Base-by-base conservation (phyloP, 176 grass and related monocot genomes). In the Chloris gayana region DNA sequence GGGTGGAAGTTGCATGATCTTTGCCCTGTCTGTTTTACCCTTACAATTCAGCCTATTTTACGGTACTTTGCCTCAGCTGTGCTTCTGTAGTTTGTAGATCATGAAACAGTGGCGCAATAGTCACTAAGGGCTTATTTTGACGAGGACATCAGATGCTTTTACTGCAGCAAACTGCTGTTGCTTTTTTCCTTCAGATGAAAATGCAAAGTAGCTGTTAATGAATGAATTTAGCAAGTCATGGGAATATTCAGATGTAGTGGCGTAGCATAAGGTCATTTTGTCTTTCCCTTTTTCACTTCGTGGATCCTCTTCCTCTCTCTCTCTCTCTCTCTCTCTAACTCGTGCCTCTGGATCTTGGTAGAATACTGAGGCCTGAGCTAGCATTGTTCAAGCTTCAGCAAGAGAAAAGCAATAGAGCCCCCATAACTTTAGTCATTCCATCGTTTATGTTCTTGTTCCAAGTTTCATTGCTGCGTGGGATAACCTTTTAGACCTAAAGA, bases 21-120 rank as follows among this genome's bases (percentile, higher is more conserved):
- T 22, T 57, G 59, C 58, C 68, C 58, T 38, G 4, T 67, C 1
- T 74, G 34, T 61, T 58, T 21, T 59, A 6, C 26, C 27, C 15
- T 57, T 33, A 56, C 56, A 53, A 21, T 22, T 14, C 37, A 49
- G n/a, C 44, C 42, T 27, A 32, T n/a, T 53, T 59, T 82, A 9
- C 9, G 2, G 29, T 69, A 14, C 17, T 47, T 26, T 35, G 47
- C n/a, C 37, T 59, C 35, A 46, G 47, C 15, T 30, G 14, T 67
- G 25, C 31, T 42, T 85, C 25, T 42, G 32, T 33, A 67, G 30
- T 45, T 61, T 74, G 37, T 80, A 74, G 37, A 75, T 80, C 45
- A 50, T 22, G 29, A 24, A 7, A 24, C 17, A 45, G 37, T 76
- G n/a, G 17, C 9, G 1, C 60, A 67, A 8, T 51, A 41, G 51